Conservation (phyloP, 202 grass and related monocot species). For the Setaria italica region DNA sequence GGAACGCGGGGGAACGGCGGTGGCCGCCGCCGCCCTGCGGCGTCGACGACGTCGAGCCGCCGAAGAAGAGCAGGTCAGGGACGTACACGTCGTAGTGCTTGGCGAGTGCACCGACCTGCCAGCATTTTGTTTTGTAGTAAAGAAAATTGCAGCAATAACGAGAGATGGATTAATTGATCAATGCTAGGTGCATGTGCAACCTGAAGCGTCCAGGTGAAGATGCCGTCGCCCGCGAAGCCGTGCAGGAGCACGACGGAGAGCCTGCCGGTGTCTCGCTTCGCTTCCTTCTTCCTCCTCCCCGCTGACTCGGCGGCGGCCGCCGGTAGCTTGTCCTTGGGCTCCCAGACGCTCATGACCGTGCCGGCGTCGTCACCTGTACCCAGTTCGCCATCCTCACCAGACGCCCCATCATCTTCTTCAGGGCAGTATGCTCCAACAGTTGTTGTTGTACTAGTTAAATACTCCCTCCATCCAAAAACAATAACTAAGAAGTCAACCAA, state of each 20-base stretch:
- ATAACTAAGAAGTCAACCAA: no score
- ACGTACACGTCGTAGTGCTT: conserved; percentile 62
- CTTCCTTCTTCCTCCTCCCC: conserved; percentile 2
- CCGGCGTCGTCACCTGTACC: conserved; percentile 39
- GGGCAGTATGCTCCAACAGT: no score
- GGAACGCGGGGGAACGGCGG: conserved; percentile 44
- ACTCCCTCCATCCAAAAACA: no score
- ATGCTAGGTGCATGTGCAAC: background rate
- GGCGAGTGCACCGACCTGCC: conserved; percentile 18
- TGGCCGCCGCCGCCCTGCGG: background rate
- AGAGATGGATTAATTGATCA: background rate
- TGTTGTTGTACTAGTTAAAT: no score
- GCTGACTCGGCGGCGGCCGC: background rate
- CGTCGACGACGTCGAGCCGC: conserved; percentile 37
- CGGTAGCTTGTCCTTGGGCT: conserved; percentile 39
- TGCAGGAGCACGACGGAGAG: conserved; percentile 60
- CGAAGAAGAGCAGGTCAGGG: conserved; percentile 70
- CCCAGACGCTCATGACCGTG: conserved; percentile 50
- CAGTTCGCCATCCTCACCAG: no score
- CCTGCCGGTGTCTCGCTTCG: background rate
- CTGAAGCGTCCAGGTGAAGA: conserved; percentile 61
- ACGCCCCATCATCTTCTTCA: no score
- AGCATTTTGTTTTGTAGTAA: no score
- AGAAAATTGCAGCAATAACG: background rate
- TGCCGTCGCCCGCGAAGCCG: conserved; percentile 62